These are phyloP conservation scores for Corymbia calophylla DNA, from an alignment of 441 rosid genomes.

Conservation along the genomic window DNA sequence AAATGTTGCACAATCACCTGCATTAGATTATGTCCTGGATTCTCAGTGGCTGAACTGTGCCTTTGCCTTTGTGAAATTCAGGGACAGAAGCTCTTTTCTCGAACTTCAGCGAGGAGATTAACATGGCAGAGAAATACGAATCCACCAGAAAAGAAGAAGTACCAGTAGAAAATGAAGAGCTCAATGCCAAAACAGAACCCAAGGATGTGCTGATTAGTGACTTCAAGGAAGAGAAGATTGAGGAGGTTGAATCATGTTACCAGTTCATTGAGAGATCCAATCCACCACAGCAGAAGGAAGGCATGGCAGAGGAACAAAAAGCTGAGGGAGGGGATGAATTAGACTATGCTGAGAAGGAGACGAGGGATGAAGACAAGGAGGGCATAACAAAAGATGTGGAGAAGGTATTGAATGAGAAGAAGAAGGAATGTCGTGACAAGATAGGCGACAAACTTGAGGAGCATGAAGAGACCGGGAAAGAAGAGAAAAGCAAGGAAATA, in stretches of 20 bases:
- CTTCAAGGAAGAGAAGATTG: slow-evolving; percentile 24
- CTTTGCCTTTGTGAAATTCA: slow-evolving; percentile 2
- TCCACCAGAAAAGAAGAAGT: slow-evolving; percentile 20
- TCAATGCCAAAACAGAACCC: slow-evolving; percentile 26
- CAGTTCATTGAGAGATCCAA: slow-evolving; percentile 47
- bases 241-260: slow-evolving; percentile 43
- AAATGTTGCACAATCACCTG: background rate
- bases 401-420: background rate
- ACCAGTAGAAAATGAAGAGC: slow-evolving; percentile 37
- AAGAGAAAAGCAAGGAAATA: background rate
- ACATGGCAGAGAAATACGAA: slow-evolving; percentile 24
- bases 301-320: background rate
- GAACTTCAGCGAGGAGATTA: background rate
- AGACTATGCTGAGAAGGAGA: slow-evolving; percentile 1
- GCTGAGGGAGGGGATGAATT: slow-evolving; percentile 2
- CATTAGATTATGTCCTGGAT: background rate
- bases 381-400: background rate
- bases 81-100: background rate
- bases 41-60: background rate
- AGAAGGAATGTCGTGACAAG: background rate
- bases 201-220: background rate
- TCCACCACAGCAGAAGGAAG: slow-evolving; percentile 22
- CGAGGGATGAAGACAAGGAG: slow-evolving; percentile 2
- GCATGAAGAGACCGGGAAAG: background rate
- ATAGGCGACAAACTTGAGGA: background rate